Percentiles rank a stretch among this genome's conserved stretches.
phyloP scores from a whole-genome alignment of 805 yeast species.

The Candida alai region DNA sequence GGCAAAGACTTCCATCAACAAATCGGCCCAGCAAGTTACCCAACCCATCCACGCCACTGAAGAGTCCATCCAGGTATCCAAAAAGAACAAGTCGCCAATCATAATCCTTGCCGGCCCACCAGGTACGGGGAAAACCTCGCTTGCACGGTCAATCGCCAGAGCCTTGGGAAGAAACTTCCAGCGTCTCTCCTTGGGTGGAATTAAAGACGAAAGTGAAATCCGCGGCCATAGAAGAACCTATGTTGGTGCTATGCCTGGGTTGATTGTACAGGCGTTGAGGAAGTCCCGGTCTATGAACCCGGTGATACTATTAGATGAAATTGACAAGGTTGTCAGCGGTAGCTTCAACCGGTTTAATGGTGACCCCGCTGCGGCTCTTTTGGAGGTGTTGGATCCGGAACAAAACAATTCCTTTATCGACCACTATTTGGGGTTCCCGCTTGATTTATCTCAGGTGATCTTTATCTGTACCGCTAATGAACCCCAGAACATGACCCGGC shows the following conservation, averaged over 20 bases:
- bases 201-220: conserved; percentile 84
- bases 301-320: conserved; percentile 77
- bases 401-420: conserved; percentile 75
- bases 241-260: conserved; percentile 91
- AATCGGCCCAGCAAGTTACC: conserved; percentile 7
- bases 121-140: conserved; percentile 87
- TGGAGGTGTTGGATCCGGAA: conserved; percentile 89
- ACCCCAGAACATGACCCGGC: conserved; percentile 64
- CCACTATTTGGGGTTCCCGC: conserved; percentile 81
- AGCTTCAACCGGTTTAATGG: conserved; percentile 54
- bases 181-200: conserved; percentile 80
- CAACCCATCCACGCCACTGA: conserved; percentile 3
- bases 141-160: conserved; percentile 76
- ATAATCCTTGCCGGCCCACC: conserved; percentile 86
- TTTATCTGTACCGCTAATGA: conserved; percentile 88
- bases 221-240: conserved; percentile 90
- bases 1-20: conserved; percentile 14
- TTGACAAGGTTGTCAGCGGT: conserved; percentile 71
- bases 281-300: conserved; percentile 79
- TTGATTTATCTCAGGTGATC: conserved; percentile 75
- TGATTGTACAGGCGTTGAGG: conserved; percentile 70
- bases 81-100: conserved; percentile 61
- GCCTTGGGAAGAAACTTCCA: conserved; percentile 74
- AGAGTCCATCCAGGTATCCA: conserved; percentile 20
- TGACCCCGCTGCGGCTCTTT: conserved; percentile 84